Base-by-base conservation (phyloP, 176 grass and related monocot genomes). In the Themeda triandra region DNA sequence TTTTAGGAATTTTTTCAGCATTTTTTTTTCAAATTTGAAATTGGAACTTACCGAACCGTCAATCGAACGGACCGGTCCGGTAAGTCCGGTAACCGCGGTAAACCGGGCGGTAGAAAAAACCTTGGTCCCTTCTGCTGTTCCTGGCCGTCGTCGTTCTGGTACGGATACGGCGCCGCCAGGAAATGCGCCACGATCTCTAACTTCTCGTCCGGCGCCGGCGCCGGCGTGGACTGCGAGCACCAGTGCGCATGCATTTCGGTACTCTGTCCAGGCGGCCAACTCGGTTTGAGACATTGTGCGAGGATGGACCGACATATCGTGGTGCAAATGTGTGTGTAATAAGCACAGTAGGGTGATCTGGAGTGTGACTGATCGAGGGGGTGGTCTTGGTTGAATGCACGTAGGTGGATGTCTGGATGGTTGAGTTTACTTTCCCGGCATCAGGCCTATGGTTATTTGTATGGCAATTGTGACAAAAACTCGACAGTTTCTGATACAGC, bases 161-260 rank as follows among this genome's bases (percentile, higher is more conserved):
- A 89, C 10, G 81, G 84, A 76, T 90, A 94, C 0, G 89, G 80
- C 31, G 79, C 75, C 23, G 79, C 82, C 39, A 97, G 79, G 77
- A 97, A 94, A 71, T 90, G 94, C 73, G 80, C 87, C 27, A 92
- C 87, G 48, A 97, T 88, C 65, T 97, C 91, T 13, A 89, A 97
- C 54, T 97, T 91, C 76, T 96, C 91, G 28, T 73, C 42, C 21
- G 71, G 37, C 13, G 62, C 53, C 56, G 89, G 73, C 73, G 49
- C 66, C 59, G 90, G 66, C 33, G 86, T 77, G 71, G 65, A 91
- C 33, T 86, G 66, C 56, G 76, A 80, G 63, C 78, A 80, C 86
- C 88, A 93, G 65, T 75, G 87, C 39, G 56, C 37, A 37, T 71
- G n/a, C n/a, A n/a, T n/a, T 37, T 8, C 37, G 23, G 69, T 23